Evolutionary conservation across 495 filamentous ascomycete genomes (phyloP), one percentile per base, ranked within the genome.

Genomic region (Sphaerosporella brunnea): DNA sequence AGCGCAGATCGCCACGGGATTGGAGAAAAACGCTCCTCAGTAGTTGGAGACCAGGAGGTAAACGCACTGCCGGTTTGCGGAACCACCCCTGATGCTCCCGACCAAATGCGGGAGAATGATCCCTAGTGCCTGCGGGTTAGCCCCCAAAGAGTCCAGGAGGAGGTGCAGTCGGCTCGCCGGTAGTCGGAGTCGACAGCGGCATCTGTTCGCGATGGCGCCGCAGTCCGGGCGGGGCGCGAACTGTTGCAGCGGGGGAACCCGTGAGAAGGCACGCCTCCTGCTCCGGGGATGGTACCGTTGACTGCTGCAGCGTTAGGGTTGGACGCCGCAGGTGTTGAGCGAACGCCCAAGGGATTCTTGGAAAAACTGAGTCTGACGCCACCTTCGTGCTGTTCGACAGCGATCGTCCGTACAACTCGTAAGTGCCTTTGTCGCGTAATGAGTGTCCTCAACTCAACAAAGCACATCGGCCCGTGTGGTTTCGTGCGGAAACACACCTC

Each of bases 361-460:
- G 88, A 95, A 66, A 96, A 97, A 61, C 84, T 93, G 30, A 97
- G 74, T n/a, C 92, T 80, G 57, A 97, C 95, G 34, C 90, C 90
- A 34, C 90, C 60, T 94, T 96, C 60, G 86, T 74, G 62, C 83
- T 90, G 63, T 95, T 96, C 59, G 84, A 84, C 35, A 97, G 72
- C 19, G 74, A 76, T 45, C 82, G 77, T 0, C 90, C 90, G 53
- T 96, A 96, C 15, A 96, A 70, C 48, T 95, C 85, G 54, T 82
- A 7, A 96, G 70, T 0, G 88, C 80, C 61, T 92, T 93, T 47
- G 90, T 95, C 5, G 90, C 90, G 59, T 85, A 90, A 19, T 80
- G 79, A 35, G 94, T 75, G 60, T 97, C 87, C 55, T 96, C 90
- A 96, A 97, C 63, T 97, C 92, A 34, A 97, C 90, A 57, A 96